Base-by-base conservation (phyloP, 352 stramenopile genomes). In the Elongisporangium prolatum region DNA sequence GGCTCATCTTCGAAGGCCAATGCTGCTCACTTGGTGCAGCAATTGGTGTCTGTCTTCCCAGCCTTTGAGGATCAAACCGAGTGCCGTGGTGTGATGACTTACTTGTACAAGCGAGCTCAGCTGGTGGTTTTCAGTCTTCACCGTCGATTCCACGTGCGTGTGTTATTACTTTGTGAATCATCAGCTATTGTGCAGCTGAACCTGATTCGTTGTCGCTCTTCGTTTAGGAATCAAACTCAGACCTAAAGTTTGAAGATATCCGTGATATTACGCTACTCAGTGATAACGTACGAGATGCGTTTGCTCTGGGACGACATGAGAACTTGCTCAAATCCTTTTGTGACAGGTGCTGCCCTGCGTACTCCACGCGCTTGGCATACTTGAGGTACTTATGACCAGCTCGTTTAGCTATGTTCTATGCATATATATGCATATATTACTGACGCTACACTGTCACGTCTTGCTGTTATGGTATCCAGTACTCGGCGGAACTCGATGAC, bases 51-150 rank as follows among this genome's bases (percentile, higher is more conserved):
- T 4, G 77, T 69, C 1, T 94, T 94, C 65, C 71, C 82, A 17
- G 75, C 75, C 8, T 94, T 94, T 56, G 78, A 87, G 50, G 84
- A 94, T 64, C 69, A 77, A 61, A 74, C 71, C 4, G 69, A 76
- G 51, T 66, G 72, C 48, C 67, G 75, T 47, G 78, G 74, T 51
- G 69, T 69, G 20, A 69, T 73, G 21, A 68, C 84, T 7, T 89
- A 75, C 37, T 66, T 94, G 54, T 66, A 89, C 54, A 94, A 94
- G 67, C 80, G 84, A 14, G 82, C 71, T 38, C 84, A 94, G 65
- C 67, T 91, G 20, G 70, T 65, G 3, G 74, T 77, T 20, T 62
- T 63, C 4, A 78, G 59, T 17, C 62, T 92, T 20, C 72, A 91
- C 54, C 77, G 76, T 21, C 84, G 82, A 34, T 94, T 92, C 58